Conservation (phyloP, 257 asterid species). For the Echites panduratus region DNA sequence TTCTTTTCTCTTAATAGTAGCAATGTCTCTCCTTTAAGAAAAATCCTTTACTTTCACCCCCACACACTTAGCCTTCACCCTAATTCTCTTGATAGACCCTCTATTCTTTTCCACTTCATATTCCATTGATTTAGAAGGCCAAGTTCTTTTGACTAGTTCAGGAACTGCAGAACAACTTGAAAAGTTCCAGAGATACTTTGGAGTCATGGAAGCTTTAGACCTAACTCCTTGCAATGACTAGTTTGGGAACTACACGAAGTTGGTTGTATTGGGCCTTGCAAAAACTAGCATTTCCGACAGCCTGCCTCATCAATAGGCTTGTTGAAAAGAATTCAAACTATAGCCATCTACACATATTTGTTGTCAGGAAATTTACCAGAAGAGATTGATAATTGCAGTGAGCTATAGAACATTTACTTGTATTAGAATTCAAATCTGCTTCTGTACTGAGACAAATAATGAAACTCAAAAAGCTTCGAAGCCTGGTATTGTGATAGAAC, state of each 20-base stretch:
- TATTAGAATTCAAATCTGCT: constrained; percentile 74
- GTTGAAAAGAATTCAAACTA: constrained; percentile 63
- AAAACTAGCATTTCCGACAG: constrained; percentile 77
- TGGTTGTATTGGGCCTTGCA: constrained; percentile 64
- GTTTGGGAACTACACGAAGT: constrained; percentile 71
- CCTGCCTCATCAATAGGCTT: constrained; percentile 67
- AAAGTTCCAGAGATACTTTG: constrained; percentile 34
- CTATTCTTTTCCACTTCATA: constrained; percentile 33
- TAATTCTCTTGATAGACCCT: constrained; percentile 18
- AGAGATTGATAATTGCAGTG: constrained; percentile 74
- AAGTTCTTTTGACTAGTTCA: constrained; percentile 58
- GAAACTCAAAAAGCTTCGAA: constrained; percentile 50
- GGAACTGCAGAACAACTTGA: constrained; percentile 63
- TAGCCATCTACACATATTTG: constrained; percentile 69
- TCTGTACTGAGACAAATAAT: constrained; percentile 60
- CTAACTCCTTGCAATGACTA: constrained; percentile 67
- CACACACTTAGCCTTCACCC: constrained; percentile 12
- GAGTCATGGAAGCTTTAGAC: constrained; percentile 52
- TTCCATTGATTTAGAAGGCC: constrained; percentile 59
- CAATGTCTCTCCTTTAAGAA: constrained; percentile 50
- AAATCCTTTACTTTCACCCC: constrained; percentile 26
- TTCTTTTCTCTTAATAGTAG: constrained; percentile 30
- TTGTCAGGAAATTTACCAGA: constrained; percentile 85
- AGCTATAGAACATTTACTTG: constrained; percentile 66
- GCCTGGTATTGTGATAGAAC: constrained; percentile 72